These are phyloP conservation scores for Huntiella decipiens DNA, from an alignment of 2,329 filamentous ascomycete genomes.

Conservation along the genomic window DNA sequence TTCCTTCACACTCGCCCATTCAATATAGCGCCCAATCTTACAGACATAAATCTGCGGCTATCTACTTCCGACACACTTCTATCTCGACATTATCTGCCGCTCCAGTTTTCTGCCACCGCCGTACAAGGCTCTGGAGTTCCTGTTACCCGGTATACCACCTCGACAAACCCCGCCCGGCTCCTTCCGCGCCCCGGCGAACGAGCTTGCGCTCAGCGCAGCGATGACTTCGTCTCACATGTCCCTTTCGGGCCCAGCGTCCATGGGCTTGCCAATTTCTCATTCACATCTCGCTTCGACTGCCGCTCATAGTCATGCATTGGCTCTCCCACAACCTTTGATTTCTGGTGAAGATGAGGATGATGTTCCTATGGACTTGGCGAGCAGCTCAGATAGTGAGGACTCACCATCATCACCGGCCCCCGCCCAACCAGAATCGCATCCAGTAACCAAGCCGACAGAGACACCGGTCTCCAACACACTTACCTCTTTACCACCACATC, in stretches of 20 bases:
- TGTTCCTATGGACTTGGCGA: slow-evolving; percentile 8
- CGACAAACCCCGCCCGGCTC: too few relatives aligned
- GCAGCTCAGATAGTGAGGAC: too few relatives aligned
- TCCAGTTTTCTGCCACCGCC: neutral
- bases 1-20: neutral
- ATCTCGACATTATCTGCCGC: neutral
- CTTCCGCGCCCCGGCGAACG: slow-evolving; percentile 7
- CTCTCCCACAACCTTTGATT: neutral
- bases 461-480: neutral
- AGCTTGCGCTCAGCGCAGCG: slow-evolving; percentile 10
- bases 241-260: slow-evolving; percentile 8
- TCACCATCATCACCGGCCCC: neutral
- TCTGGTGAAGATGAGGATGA: slow-evolving; percentile 4
- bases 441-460: neutral
- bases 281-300: slow-evolving; percentile 1
- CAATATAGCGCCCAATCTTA: neutral
- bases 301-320: neutral
- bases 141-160: too few relatives aligned
- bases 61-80: neutral
- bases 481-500: neutral
- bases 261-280: slow-evolving; percentile 4
- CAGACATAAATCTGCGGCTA: too few relatives aligned
- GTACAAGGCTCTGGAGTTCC: too few relatives aligned
- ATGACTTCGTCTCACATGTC: slow-evolving; percentile 12
- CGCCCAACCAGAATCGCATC: neutral